Conservation (phyloP, 257 asterid genomes). For the Euphrasia confusa region DNA sequence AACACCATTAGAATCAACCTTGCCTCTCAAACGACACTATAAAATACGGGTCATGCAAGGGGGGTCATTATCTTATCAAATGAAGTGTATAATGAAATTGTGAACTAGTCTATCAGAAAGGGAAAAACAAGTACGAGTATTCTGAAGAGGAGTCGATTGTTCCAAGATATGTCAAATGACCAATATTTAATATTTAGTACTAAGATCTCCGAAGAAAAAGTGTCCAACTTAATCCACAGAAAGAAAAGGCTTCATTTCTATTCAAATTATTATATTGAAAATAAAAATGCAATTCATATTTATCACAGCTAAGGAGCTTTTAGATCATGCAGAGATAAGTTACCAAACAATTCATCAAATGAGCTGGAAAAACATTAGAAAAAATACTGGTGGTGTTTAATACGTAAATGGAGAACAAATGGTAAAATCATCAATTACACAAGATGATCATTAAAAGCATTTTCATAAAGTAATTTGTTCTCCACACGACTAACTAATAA, state of each 20-base stretch:
- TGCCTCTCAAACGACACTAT: conserved; percentile 93
- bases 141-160: not conserved
- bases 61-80: conserved; percentile 1
- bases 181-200: not conserved
- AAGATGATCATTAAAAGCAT: not conserved
- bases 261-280: not conserved
- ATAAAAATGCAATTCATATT: not conserved
- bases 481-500: conserved; percentile 1
- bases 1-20: conserved; percentile 79
- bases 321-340: no score
- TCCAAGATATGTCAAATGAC: not conserved
- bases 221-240: not conserved
- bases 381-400: not conserved
- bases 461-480: not conserved
- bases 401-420: not conserved
- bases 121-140: not conserved
- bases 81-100: not conserved
- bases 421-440: not conserved
- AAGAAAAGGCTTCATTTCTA: not conserved
- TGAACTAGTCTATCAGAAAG: not conserved
- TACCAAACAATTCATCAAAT: not conserved
- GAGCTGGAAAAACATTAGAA: not conserved
- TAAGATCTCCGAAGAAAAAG: no score
- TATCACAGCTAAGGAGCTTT: not conserved
- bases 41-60: not conserved